Evolutionary conservation across 1,284 basidiomycete genomes (phyloP).

Genomic region (Rhodofomes roseus): DNA sequence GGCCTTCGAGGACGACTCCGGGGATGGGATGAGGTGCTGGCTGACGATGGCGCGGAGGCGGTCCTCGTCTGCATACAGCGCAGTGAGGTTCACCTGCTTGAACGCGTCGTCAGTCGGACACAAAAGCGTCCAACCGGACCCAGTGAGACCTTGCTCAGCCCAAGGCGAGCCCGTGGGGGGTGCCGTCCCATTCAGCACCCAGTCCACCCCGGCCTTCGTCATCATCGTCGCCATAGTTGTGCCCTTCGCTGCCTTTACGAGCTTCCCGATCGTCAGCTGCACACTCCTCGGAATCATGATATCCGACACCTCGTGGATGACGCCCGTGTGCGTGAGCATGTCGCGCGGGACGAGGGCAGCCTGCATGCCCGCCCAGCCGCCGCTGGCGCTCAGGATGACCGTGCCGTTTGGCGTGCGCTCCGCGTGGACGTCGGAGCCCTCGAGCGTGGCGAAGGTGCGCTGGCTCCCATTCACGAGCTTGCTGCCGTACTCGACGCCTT

Average conservation of each 20-base stretch:
- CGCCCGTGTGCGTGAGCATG: constrained; percentile 84
- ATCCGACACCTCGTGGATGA: constrained; percentile 87
- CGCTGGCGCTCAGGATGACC: constrained; percentile 57
- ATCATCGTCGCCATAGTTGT: constrained; percentile 87
- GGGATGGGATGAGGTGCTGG: constrained; percentile 83
- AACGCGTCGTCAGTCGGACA: constrained; percentile 93
- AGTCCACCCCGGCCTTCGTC: constrained; percentile 79
- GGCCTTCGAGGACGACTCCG: constrained; percentile 20
- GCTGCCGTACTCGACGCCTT: constrained; percentile 72
- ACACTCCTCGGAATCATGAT: constrained; percentile 89
- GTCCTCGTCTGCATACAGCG: constrained; percentile 62
- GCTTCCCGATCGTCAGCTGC: constrained; percentile 82
- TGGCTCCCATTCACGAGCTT: constrained; percentile 60
- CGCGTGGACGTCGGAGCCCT: constrained; percentile 70
- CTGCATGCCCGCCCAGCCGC: constrained; percentile 72
- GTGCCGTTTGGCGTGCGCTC: constrained; percentile 47
- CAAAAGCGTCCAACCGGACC: constrained; percentile 77
- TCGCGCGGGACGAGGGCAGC: constrained; percentile 56
- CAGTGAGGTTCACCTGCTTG: constrained; percentile 82
- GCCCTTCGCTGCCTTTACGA: constrained; percentile 84
- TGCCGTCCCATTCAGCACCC: constrained; percentile 83
- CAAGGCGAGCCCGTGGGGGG: constrained; percentile 65
- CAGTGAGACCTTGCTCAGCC: constrained; percentile 45
- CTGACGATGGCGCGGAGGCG: constrained; percentile 69
- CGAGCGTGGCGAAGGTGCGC: constrained; percentile 67